Evolutionary conservation across 768 basidiomycete genomes (phyloP), one percentile per base, ranked within the genome.

Genomic region (Coprinellus aureogranulatus): DNA sequence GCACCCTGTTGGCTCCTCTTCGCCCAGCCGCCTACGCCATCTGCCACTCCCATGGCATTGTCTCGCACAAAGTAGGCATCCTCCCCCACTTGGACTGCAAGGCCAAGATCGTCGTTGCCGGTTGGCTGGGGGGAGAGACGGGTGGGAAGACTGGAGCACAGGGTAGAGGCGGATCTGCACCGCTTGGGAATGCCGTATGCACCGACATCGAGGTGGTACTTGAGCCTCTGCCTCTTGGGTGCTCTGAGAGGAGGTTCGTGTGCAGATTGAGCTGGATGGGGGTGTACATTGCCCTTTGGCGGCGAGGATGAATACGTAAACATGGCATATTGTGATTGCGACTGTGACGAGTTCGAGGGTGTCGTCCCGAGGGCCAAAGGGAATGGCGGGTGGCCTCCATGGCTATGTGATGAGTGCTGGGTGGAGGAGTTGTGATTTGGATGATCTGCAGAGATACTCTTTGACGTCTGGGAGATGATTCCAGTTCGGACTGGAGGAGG

Each of bases 11-110:
- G 25, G 53, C 50, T 41, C 50, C 59, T 51, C 66, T 57, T 76
- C 71, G 87, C 81, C 94, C 94, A 97, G 0, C 94, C 94, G 0
- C 95, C 95, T 0, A 98, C 95, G 28, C 95, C 95, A 67, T 98
- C 95, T 3, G 94, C 92, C 9, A 98, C 88, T 18, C 95, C 95
- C 78, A 98, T 87, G 5, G 92, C 90, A 66, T 94, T 90, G 57
- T 87, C 82, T 4, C 83, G 76, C 5, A 92, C 73, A 60, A 92
- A 92, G 66, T 94, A 96, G 4, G 94, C 91, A 66, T 98, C 94
- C 69, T 98, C 94, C 40, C 94, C 94, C 11, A 97, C 87, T 66
- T 92, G 89, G 0, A 89, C 86, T 0, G 90, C 80, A 12, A 88
- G 78, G 25, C 74, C 70, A 2, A 68, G 44, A 11, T 73, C 69